Evolutionary conservation across 305 asterid genomes (phyloP).

Genomic region (Petunia hybrid): DNA sequence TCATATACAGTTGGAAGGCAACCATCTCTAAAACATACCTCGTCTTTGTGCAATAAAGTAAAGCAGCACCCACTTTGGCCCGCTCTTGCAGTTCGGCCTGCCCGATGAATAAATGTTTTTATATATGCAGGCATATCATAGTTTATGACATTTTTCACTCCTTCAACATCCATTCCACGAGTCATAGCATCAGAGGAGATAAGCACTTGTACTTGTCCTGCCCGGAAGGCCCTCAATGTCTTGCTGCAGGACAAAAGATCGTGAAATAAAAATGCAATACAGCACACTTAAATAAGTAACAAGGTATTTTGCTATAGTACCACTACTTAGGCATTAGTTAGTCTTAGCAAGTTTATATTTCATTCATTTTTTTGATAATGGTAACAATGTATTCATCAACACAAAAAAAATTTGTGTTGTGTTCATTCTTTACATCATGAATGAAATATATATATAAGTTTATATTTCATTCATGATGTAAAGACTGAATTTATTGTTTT

Average conservation of each 20-base stretch:
- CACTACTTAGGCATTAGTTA: too few relatives aligned
- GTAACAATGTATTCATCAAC: too few relatives aligned
- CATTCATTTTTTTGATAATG: too few relatives aligned
- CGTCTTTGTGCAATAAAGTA: constrained; percentile 73
- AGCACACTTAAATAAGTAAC: neutral
- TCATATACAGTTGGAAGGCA: neutral
- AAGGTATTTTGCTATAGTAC: too few relatives aligned
- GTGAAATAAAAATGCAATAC: constrained; percentile 10
- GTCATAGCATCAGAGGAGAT: constrained; percentile 91
- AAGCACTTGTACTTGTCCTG: constrained; percentile 72
- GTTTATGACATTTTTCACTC: constrained; percentile 77
- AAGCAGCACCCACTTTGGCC: constrained; percentile 82
- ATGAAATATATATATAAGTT: too few relatives aligned
- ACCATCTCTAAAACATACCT: constrained; percentile 51
- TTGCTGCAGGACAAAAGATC: constrained; percentile 56
- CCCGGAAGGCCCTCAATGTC: constrained; percentile 74
- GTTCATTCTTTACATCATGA: too few relatives aligned
- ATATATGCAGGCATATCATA: constrained; percentile 80
- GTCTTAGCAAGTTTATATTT: too few relatives aligned
- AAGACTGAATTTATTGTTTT: too few relatives aligned
- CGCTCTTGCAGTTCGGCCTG: constrained; percentile 96
- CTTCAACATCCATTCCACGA: constrained; percentile 97
- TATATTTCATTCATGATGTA: too few relatives aligned
- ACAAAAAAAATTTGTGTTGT: too few relatives aligned
- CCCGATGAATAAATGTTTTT: constrained; percentile 88